Evolutionary conservation across 495 filamentous ascomycete species (phyloP).

Genomic region (Penicillium ochrochloron): DNA sequence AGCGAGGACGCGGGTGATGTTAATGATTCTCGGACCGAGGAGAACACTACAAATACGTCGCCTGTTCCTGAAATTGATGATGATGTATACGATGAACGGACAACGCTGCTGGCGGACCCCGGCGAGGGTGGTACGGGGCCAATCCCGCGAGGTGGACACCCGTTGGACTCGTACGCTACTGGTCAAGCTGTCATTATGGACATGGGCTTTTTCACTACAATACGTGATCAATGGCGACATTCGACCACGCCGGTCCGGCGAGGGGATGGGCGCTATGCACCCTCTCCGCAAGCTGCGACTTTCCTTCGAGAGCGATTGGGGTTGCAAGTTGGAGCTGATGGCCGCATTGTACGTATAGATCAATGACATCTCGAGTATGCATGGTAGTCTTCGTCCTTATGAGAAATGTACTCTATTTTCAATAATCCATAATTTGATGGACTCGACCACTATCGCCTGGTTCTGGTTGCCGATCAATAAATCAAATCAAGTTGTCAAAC

Average conservation of each 20-base stretch:
- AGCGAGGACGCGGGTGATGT: slow-evolving; percentile 32
- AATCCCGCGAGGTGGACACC: slow-evolving; percentile 43
- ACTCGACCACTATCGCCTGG: slow-evolving; percentile 3
- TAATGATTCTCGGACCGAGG: slow-evolving; percentile 20
- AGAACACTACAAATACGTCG: slow-evolving; percentile 18
- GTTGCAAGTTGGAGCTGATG: slow-evolving; percentile 46
- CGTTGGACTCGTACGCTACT: slow-evolving; percentile 64
- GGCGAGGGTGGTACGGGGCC: slow-evolving; percentile 35
- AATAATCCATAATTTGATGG: background rate
- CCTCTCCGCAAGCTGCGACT: slow-evolving; percentile 46
- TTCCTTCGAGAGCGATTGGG: slow-evolving; percentile 51
- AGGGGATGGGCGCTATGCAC: slow-evolving; percentile 26
- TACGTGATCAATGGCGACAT: slow-evolving; percentile 66
- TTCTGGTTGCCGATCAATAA: slow-evolving; percentile 17
- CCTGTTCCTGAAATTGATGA: slow-evolving; percentile 21
- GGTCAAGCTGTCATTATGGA: slow-evolving; percentile 73
- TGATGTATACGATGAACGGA: slow-evolving; percentile 49
- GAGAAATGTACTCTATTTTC: slow-evolving; percentile 22
- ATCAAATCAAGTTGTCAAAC: background rate
- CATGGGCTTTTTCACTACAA: slow-evolving; percentile 67
- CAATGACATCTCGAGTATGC: slow-evolving; percentile 19
- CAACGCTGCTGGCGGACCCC: slow-evolving; percentile 51
- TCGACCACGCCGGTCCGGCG: slow-evolving; percentile 25
- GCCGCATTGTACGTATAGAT: slow-evolving; percentile 42
- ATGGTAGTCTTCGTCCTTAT: background rate